Conservation (phyloP, 1,139 yeast species). For the Yamadazyma blattariae region DNA sequence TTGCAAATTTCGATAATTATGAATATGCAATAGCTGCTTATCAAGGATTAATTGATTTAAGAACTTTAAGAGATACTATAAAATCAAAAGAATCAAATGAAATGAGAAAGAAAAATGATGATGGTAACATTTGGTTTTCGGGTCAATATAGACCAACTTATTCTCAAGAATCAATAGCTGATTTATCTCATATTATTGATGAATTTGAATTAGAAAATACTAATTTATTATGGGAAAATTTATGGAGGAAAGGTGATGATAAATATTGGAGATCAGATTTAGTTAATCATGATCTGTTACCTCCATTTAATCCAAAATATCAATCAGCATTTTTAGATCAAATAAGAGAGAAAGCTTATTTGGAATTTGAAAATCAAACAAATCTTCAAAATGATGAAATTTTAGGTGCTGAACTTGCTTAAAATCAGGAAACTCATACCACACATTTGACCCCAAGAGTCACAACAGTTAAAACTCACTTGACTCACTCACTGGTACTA, state of each 20-base stretch:
- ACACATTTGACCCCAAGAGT: no score
- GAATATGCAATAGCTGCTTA: conserved; percentile 72
- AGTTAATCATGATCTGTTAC: conserved; percentile 59
- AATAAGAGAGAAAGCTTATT: conserved; percentile 40
- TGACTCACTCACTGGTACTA: no score
- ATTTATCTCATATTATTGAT: conserved; percentile 68
- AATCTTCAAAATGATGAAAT: no score
- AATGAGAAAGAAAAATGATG: conserved; percentile 69
- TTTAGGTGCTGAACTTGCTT: no score
- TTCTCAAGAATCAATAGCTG: conserved; percentile 91
- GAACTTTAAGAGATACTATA: conserved; percentile 66
- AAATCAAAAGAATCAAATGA: conserved; percentile 59
- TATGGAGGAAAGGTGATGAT: conserved; percentile 83
- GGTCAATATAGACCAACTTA: conserved; percentile 89
- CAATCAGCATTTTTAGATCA: conserved; percentile 62
- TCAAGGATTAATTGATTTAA: conserved; percentile 69
- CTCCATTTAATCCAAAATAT: conserved; percentile 61
- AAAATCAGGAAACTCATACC: no score
- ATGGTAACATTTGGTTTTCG: conserved; percentile 80
- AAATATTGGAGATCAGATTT: conserved; percentile 57
- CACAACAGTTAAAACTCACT: no score
- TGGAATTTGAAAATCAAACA: conserved; percentile 3
- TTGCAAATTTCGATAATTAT: conserved; percentile 65
- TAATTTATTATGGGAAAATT: conserved; percentile 73
- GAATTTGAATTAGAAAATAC: conserved; percentile 52